These are phyloP conservation scores for Saccharata proteae DNA, from an alignment of 2,329 filamentous ascomycete species.

Conservation along the genomic window DNA sequence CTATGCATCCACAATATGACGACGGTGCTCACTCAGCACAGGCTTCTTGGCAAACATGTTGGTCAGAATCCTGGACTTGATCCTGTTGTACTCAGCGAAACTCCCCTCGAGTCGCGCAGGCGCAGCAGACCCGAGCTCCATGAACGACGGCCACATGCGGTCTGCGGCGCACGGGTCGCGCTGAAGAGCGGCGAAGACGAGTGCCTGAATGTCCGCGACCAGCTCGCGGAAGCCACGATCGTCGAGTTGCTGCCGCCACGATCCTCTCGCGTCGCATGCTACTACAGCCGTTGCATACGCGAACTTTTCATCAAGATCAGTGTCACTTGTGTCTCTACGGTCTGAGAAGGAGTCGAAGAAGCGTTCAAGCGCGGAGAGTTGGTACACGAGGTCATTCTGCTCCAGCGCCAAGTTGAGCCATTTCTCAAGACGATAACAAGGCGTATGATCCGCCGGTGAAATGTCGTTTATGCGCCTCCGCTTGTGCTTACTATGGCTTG, in stretches of 20 bases:
- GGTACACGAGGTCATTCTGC: slow-evolving; percentile 2
- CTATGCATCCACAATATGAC: too few species aligned
- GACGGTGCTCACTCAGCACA: too few species aligned
- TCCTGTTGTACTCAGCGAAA: too few species aligned
- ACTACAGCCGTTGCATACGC: slow-evolving; percentile 2
- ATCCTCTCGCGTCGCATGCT: slow-evolving; percentile 1
- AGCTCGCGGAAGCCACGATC: background rate
- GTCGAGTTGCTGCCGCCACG: background rate
- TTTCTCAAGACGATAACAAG: background rate
- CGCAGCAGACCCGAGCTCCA: slow-evolving; percentile 1
- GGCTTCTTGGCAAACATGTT: too few species aligned
- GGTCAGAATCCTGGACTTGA: too few species aligned
- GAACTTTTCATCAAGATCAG: slow-evolving; percentile 1
- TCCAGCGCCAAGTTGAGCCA: slow-evolving; percentile 2
- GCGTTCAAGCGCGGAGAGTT: background rate
- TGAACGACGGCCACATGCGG: slow-evolving; percentile 1
- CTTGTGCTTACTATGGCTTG: too few species aligned
- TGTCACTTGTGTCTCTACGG: background rate
- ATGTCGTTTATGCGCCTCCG: background rate
- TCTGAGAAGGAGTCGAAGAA: background rate
- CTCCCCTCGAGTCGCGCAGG: too few species aligned
- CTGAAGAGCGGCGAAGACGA: background rate
- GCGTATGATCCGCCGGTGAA: background rate
- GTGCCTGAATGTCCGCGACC: slow-evolving; percentile 1
- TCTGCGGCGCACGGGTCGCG: background rate